Conservation (phyloP, 371 early-diverging fungal genomes). For the Blakeslea trispora region DNA sequence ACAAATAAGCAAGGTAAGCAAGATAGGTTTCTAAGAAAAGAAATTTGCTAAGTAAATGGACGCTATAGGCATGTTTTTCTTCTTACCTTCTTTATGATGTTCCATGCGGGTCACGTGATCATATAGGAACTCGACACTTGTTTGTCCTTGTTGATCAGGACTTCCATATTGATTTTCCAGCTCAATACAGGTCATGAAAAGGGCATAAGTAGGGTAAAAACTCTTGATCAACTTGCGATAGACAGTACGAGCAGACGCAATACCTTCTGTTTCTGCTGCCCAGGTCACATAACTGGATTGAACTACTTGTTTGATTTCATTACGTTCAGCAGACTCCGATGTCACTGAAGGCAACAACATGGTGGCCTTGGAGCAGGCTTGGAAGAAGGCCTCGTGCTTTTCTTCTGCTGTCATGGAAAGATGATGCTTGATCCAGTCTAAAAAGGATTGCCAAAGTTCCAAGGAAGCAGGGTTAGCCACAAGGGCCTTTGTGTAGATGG, state of each 20-base stretch:
- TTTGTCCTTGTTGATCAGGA: constrained; percentile 21
- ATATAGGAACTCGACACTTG: constrained; percentile 52
- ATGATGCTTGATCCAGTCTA: constrained; percentile 39
- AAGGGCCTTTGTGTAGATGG: constrained; percentile 36
- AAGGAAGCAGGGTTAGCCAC: constrained; percentile 39
- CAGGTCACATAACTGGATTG: constrained; percentile 52
- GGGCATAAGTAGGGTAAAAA: constrained; percentile 60
- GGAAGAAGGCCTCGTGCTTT: constrained; percentile 41
- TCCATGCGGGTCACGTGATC: constrained; percentile 60
- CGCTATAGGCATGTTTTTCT: not conserved
- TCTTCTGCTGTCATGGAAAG: constrained; percentile 22
- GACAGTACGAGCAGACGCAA: constrained; percentile 52
- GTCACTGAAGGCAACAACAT: constrained; percentile 51
- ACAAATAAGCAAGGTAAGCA: constrained; percentile 60
- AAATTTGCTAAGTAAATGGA: no score
- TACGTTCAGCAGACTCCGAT: constrained; percentile 44
- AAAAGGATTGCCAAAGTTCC: constrained; percentile 51
- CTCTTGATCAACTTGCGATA: constrained; percentile 55
- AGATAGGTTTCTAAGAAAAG: constrained; percentile 64
- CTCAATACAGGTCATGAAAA: constrained; percentile 62
- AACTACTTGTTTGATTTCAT: constrained; percentile 47
- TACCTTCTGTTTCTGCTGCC: constrained; percentile 47
- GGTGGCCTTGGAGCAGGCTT: constrained; percentile 48
- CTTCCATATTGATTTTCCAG: constrained; percentile 53
- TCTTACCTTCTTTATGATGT: constrained; percentile 54